Evolutionary conservation across 2,329 filamentous ascomycete genomes (phyloP), one percentile per base, ranked within the genome.

Genomic region (Sporothrix sp.): DNA sequence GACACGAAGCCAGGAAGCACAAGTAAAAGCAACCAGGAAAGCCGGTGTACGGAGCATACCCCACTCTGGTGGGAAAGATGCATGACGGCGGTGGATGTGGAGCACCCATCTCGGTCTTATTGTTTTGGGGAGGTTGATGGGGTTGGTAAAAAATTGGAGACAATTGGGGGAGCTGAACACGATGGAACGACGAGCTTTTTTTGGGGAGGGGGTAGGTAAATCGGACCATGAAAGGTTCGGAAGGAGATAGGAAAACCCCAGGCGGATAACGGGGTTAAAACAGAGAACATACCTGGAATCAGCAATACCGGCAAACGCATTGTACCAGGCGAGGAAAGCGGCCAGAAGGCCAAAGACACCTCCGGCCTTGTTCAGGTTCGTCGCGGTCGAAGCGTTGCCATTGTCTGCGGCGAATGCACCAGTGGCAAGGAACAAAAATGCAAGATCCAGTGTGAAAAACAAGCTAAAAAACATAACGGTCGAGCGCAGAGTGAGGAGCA

Each of bases 271-370:
- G 32, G 32, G 21, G 20, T 8, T 6, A 30, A 23, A 13, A 32
- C 10, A 18, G 21, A 42, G 7, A 16, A 68, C 75, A 59, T 64
- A 82, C 79, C 75, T 79, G 64, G 70, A 74, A 60, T 93, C 87
- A 55, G 84, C 83, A 52, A 93, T 79, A 78, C 87, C 87, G 48
- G 86, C 85, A 54, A 91, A 73, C 33, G 87, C 87, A 61, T 88
- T 89, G 69, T 91, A 94, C 87, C 87, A 94, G 4, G 87, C 87
- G 51, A 87, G 63, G 63, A 94, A 93, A 0, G 87, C 85, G 1
- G 87, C 81, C 7, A 93, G 60, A 55, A 93, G 74, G n/a, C 87
- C 87, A 62, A 93, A 91, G 54, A 81, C 74, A 48, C 87, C 88
- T 56, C 85, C 87, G 4, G 84, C 79, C 66, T 82, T 84, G 60